Evolutionary conservation across 2,329 filamentous ascomycete genomes (phyloP).

Genomic region (Knufia petricola): DNA sequence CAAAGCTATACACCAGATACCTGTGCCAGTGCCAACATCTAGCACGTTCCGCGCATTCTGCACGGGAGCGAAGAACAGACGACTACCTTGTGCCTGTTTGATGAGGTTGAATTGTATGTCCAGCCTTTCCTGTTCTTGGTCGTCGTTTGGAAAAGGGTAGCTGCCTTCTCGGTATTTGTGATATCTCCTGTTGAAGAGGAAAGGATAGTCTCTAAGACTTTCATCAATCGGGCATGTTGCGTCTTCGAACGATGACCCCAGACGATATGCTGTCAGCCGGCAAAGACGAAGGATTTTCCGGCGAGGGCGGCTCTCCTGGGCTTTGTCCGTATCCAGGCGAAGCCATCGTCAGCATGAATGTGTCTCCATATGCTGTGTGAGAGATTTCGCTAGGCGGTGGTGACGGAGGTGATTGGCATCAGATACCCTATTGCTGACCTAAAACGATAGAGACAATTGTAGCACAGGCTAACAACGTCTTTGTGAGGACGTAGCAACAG

Average conservation of each 20-base stretch:
- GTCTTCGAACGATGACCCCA: conserved; percentile 9
- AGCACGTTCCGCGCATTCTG: conserved; percentile 37
- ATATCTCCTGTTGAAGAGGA: conserved; percentile 35
- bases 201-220: conserved; percentile 36
- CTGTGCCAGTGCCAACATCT: conserved; percentile 52
- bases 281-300: background rate
- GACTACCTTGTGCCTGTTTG: conserved; percentile 36
- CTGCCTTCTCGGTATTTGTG: conserved; percentile 38
- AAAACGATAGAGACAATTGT: background rate
- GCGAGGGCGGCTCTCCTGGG: background rate
- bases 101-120: conserved; percentile 49
- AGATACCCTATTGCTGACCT: background rate
- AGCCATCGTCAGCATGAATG: background rate
- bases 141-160: conserved; percentile 44
- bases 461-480: too few relatives aligned
- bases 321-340: background rate
- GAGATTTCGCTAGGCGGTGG: too few relatives aligned
- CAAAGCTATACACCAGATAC: conserved; percentile 61
- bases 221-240: conserved; percentile 31
- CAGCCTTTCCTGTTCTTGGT: conserved; percentile 45
- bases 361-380: too few relatives aligned
- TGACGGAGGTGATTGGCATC: background rate
- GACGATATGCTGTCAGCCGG: conserved; percentile 3
- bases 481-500: too few relatives aligned
- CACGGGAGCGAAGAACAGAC: conserved; percentile 40